Evolutionary conservation across 306 rosid species (phyloP), one percentile per base, ranked within the genome.

Genomic region (Prunus salicina): DNA sequence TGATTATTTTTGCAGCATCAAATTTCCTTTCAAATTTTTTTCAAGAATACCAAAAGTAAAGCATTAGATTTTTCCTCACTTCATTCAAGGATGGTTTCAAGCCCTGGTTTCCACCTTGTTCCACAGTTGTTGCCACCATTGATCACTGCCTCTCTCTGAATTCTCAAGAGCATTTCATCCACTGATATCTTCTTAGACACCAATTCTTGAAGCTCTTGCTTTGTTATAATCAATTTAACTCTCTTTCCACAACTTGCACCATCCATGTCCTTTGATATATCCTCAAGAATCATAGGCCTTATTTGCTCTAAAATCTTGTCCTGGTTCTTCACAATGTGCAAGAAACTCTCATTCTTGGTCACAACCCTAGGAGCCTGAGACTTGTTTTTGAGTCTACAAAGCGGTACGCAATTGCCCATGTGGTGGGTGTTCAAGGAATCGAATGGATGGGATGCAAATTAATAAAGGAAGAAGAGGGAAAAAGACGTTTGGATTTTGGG

Each of bases 51-150:
- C 71, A 12, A 46, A 68, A 68, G 10, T 6, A 30, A 46, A 68
- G 25, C 41, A 68, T 47, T 49, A 24, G 2, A 68, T 46, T 46
- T 55, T 11, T 20, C n/a, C 80, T 89, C 86, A 45, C 69, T 71
- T 76, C 70, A 90, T 85, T 89, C 94, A 0, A 92, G 88, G 73
- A 93, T 91, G 27, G 91, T 71, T 18, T 88, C 91, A 49, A 93
- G 82, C 34, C 75, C 81, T 25, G 86, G 79, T 60, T 71, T 89
- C 87, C 82, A 66, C 52, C 64, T 74, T 43, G 43, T 43, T 32
- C 76, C 11, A 8, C 77, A 73, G 25, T 50, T 50, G 41, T 50
- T 50, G 41, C 15, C 22, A 45, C 52, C n/a, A 49, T 16, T 12
- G 27, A 18, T 67, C 50, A 18, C 18, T 60, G 58, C 45, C 47